Conservation (phyloP, 2,329 filamentous ascomycete species). For the Diaporthe vaccinii region DNA sequence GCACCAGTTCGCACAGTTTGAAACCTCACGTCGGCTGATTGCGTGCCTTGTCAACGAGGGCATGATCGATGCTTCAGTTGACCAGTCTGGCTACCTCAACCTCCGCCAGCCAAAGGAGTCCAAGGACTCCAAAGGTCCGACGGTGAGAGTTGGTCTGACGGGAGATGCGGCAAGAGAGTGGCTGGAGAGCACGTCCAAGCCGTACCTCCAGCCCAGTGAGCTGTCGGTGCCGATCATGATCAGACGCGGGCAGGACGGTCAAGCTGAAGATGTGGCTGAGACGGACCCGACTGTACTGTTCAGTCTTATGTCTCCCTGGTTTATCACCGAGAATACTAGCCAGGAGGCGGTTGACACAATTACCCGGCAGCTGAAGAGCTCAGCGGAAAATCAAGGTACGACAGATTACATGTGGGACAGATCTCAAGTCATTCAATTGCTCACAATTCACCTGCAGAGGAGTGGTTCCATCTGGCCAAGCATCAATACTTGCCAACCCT, state of each 20-base stretch:
- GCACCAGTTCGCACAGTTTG: constrained; percentile 17
- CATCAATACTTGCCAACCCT: neutral
- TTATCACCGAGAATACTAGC: neutral
- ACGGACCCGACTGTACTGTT: constrained; percentile 14
- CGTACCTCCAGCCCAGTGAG: constrained; percentile 24
- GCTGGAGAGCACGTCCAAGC: constrained; percentile 5
- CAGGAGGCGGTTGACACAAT: constrained; percentile 10
- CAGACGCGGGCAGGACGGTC: constrained; percentile 8
- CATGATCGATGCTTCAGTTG: constrained; percentile 13
- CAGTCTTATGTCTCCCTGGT: neutral
- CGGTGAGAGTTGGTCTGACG: neutral
- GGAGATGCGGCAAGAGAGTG: constrained; percentile 21
- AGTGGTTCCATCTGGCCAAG: constrained; percentile 27
- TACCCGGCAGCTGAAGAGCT: constrained; percentile 8
- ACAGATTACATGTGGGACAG: neutral
- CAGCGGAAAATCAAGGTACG: constrained; percentile 20
- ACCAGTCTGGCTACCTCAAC: constrained; percentile 18
- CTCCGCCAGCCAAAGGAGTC: neutral
- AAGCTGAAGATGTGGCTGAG: constrained; percentile 8
- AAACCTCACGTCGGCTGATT: constrained; percentile 22
- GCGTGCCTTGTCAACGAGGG: constrained; percentile 28
- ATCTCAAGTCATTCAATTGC: neutral
- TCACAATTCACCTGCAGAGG: neutral
- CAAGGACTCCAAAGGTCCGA: neutral
- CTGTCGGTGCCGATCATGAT: constrained; percentile 5